Evolutionary conservation across 345 rosid genomes (phyloP), one percentile per base, ranked within the genome.

Genomic region (Trapa incisa): DNA sequence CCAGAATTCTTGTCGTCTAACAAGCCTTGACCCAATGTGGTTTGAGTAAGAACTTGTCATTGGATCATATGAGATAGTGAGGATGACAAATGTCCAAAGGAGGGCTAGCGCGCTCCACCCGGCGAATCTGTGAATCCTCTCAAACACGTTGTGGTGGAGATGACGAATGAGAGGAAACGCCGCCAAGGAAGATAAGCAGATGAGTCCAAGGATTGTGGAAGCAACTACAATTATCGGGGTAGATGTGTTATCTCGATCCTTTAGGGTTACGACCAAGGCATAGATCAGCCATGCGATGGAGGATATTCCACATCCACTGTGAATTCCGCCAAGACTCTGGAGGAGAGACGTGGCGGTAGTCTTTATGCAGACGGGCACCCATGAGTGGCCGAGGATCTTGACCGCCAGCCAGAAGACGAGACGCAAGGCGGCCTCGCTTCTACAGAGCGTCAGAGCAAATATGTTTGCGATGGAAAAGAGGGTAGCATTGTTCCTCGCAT

Each of bases 101-200:
- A 91, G 88, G 33, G 67, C 77, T 17, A 91, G 77, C n/a, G 94
- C 76, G 0, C 82, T 67, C 97, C 96, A 91, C 17, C 96, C 96
- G 0, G 89, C 76, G 45, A 87, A 91, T 58, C 97, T 66, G 41
- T 91, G 97, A 67, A 72, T 61, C 50, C 96, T 76, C 74, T 91
- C 94, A 11, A 91, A 91, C 41, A 85, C 76, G 61, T 85, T 91
- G 72, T 91, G 96, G 69, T 89, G 96, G 64, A 91, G 77, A 71
- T 91, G 97, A 45, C 92, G 94, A 63, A 89, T 80, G 13, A 89
- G 86, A 3, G 94, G 97, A 52, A 88, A 91, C 1, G 96, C 89
- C 0, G 93, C 87, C 16, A 80, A 9, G 12, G 76, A 83, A 39
- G 97, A 80, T 41, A 91, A 45, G 70, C 61, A 80, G 64, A 87